These are phyloP conservation scores for Theobroma cacao DNA, from an alignment of 345 rosid species.

Conservation along the genomic window DNA sequence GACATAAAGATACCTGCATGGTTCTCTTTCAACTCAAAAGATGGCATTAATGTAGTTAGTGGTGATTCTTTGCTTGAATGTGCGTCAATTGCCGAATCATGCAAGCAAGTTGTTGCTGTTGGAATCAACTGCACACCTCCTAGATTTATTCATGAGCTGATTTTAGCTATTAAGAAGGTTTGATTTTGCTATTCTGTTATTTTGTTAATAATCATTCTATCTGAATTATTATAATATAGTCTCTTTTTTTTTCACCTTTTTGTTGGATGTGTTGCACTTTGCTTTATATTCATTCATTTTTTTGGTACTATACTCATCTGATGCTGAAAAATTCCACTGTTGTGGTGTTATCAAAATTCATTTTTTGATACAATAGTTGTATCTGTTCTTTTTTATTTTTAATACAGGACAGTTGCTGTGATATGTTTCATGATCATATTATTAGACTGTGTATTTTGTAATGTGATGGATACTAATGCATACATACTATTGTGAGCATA, in stretches of 20 bases:
- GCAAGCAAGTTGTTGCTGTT: constrained; percentile 63
- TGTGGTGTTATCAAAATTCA: no score
- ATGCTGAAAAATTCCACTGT: neutral
- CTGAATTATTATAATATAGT: neutral
- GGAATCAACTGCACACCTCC: constrained; percentile 92
- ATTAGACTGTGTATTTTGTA: neutral
- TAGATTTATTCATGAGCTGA: constrained; percentile 63
- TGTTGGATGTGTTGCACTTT: neutral
- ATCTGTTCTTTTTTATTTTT: neutral
- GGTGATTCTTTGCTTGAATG: constrained; percentile 71
- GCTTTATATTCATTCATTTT: neutral
- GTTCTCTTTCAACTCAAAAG: constrained; percentile 79
- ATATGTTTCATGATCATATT: neutral
- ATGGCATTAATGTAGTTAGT: constrained; percentile 72
- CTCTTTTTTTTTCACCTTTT: neutral
- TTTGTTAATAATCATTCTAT: neutral
- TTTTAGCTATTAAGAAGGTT: constrained; percentile 53
- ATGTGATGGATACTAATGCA: neutral
- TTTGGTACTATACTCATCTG: neutral
- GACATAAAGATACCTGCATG: constrained; percentile 61
- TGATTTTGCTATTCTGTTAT: neutral
- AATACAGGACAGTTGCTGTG: neutral
- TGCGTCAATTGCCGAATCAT: constrained; percentile 55
- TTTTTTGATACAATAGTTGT: neutral
- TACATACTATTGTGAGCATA: neutral